These are phyloP conservation scores for Trametes versicolor DNA, from an alignment of 1,284 basidiomycete genomes.

Conservation along the genomic window DNA sequence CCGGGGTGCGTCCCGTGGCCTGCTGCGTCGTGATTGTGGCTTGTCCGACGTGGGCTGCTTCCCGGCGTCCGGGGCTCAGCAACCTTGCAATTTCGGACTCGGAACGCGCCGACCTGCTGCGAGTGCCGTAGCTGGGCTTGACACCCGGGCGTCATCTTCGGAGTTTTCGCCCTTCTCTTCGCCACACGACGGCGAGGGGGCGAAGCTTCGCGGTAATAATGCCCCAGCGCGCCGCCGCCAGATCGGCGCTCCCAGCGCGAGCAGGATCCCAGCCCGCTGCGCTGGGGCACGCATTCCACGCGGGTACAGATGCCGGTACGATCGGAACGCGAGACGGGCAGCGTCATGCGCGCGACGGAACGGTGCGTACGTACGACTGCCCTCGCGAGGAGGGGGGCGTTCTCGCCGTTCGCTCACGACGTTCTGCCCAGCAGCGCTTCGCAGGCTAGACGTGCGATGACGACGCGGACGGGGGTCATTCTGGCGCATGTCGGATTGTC, in stretches of 20 bases:
- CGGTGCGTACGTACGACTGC: slow-evolving; percentile 1
- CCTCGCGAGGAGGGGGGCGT: neutral
- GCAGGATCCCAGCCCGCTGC: neutral
- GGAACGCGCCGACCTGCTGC: neutral
- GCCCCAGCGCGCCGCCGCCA: neutral
- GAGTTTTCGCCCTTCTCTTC: neutral
- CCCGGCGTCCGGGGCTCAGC: neutral
- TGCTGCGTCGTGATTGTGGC: neutral
- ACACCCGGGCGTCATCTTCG: neutral
- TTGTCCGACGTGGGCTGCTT: neutral
- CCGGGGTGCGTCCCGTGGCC: neutral
- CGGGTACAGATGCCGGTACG: slow-evolving; percentile 2
- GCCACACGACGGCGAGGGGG: neutral
- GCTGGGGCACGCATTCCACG: neutral
- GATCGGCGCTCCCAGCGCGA: neutral
- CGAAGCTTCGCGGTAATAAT: slow-evolving; percentile 4
- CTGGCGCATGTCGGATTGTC: neutral
- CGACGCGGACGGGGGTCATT: neutral
- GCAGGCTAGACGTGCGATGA: neutral
- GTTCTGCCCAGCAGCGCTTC: neutral
- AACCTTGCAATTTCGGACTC: neutral
- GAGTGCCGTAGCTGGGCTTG: neutral
- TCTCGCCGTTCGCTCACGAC: neutral
- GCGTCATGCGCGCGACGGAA: neutral
- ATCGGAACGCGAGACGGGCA: neutral